phyloP scores from a whole-genome alignment of 352 stramenopile genomes.

The Aphanomyces stellatus region DNA sequence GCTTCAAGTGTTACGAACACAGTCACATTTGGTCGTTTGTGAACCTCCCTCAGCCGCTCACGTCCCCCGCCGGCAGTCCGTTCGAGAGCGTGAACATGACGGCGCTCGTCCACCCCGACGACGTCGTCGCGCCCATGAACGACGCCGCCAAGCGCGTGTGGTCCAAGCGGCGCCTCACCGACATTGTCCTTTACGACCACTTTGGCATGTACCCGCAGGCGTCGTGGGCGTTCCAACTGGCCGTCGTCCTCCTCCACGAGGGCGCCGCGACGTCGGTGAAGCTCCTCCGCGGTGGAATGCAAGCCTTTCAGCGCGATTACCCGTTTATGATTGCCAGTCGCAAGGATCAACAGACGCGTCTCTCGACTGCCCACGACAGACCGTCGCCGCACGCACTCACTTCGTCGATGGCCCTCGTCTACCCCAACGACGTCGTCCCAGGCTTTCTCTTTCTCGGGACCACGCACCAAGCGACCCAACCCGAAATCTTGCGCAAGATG shows the following conservation, averaged over 20 bases:
- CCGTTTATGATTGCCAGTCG: slow-evolving; percentile 52
- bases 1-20: slow-evolving; percentile 11
- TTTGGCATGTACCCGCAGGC: slow-evolving; percentile 21
- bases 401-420: slow-evolving; percentile 26
- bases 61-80: background rate
- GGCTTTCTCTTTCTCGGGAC: slow-evolving; percentile 64
- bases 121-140: background rate
- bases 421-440: slow-evolving; percentile 61
- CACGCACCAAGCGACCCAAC: slow-evolving; percentile 57
- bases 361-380: slow-evolving; percentile 22
- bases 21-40: background rate
- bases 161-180: slow-evolving; percentile 36
- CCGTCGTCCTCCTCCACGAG: slow-evolving; percentile 39
- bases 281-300: slow-evolving; percentile 33
- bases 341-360: slow-evolving; percentile 16
- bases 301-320: slow-evolving; percentile 36
- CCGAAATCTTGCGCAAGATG: slow-evolving; percentile 42
- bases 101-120: background rate
- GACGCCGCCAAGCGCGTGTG: background rate
- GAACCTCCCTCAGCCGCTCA: background rate
- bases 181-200: slow-evolving; percentile 46
- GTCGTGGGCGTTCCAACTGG: slow-evolving; percentile 36
- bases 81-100: background rate
- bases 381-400: background rate
- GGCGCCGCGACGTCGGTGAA: slow-evolving; percentile 37